A percentile compares a stretch with the other conserved stretches of the same genome.
Evolutionary conservation across 2,329 filamentous ascomycete genomes (phyloP).

Genomic region (Talaromyces pinophilus): DNA sequence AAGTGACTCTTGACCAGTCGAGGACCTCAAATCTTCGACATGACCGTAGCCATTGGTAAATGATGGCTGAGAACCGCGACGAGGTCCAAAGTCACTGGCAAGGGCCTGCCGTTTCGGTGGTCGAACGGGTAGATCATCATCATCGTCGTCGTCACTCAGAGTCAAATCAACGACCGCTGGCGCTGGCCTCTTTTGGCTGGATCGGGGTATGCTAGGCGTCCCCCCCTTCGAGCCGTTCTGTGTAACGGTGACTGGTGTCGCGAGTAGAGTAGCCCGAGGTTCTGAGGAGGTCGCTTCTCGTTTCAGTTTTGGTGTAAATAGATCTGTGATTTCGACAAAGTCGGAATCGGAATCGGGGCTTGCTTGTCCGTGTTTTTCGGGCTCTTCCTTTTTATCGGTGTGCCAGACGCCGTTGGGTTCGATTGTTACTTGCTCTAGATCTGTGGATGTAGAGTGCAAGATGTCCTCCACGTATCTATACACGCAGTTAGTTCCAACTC

Average conservation of each 20-base stretch:
- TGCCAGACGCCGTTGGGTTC: constrained; percentile 84
- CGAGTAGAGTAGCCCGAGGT: constrained; percentile 31
- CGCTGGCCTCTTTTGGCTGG: constrained; percentile 50
- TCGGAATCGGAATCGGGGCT: constrained; percentile 13
- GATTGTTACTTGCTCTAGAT: constrained; percentile 81
- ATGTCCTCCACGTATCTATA: constrained; percentile 84
- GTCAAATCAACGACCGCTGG: constrained; percentile 58
- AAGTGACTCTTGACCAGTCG: constrained; percentile 19
- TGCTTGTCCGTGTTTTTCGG: constrained; percentile 48
- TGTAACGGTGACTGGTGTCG: constrained; percentile 40
- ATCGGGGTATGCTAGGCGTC: constrained; percentile 23
- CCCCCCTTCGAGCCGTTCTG: constrained; percentile 22
- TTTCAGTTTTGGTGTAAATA: constrained; percentile 34
- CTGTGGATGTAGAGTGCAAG: constrained; percentile 68
- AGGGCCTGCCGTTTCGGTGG: constrained; percentile 40
- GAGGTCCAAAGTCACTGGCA: constrained; percentile 27
- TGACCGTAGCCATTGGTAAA: constrained; percentile 21
- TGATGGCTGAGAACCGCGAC: constrained; percentile 29
- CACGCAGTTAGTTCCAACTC: constrained; percentile 18
- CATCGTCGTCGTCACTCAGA: constrained; percentile 52
- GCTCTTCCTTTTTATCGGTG: constrained; percentile 46
- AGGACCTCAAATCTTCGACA: constrained; percentile 11
- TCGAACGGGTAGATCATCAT: constrained; percentile 33
- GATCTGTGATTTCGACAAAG: constrained; percentile 49
- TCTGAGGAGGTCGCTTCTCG: constrained; percentile 33